Evolutionary conservation across 208 protist genomes (phyloP), one percentile per base, ranked within the genome.

Genomic region (Acanthamoeba lenticulata): DNA sequence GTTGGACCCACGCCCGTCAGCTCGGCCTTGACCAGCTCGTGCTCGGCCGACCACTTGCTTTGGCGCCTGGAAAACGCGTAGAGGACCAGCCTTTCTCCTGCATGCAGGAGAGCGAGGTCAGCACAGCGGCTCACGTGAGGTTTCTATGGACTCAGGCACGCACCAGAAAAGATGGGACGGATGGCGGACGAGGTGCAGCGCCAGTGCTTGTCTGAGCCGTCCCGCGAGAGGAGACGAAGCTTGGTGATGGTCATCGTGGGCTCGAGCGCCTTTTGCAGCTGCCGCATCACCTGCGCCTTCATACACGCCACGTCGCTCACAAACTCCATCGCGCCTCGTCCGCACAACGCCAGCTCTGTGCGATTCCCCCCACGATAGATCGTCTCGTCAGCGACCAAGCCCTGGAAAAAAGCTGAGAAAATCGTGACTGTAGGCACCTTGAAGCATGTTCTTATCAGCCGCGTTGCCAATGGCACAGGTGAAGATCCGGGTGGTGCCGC

Each of bases 331-430:
- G 44, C 36, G 29, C 74, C 74, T 15, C 44, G 40, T 24, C 74
- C 74, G 44, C 19, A 29, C 44, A 55, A 34, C 17, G 74, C 74
- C 74, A 85, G 17, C 21, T 94, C 95, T 72, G 49, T 9, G 32
- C 85, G 40, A 17, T 95, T 90, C 13, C 95, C 83, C 42, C 65
- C 15, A 9, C 65, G 69, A 34, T 29, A 62, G 13, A 89, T 86
- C 21, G 44, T 0, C 1, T n/a, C 27, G 44, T 94, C 95, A 40
- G 95, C 52, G 49, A 57, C 24, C 49, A 57, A n/a, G n/a, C n/a
- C n/a, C n/a, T n/a, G n/a, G n/a, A n/a, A n/a, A n/a, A n/a, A n/a
- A n/a, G n/a, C n/a, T n/a, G n/a, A n/a, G n/a, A n/a, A n/a, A n/a
- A n/a, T 62, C 55, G 55, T 24, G 24, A 62, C 24, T 15, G 55